Evolutionary conservation across 2,329 filamentous ascomycete species (phyloP), one percentile per base, ranked within the genome.

Genomic region (Trichocomaceae sp.): DNA sequence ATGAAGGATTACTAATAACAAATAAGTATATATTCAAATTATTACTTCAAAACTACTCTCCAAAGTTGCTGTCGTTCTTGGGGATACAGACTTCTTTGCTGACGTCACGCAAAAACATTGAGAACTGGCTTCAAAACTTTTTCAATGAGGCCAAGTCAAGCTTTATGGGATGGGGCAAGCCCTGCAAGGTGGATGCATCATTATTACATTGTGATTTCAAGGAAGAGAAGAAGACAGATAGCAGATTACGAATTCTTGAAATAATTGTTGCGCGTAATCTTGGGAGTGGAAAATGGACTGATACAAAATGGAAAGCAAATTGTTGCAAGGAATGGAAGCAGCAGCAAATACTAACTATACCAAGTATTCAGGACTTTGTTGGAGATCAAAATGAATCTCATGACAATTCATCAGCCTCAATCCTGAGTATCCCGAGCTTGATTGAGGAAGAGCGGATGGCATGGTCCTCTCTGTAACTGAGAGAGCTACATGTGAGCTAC

Each of bases 231-330:
- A 42, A 42, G 39, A 42, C 39, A 42, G 39, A 42, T 15, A 2
- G 39, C 39, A 42, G 39, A 42, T 42, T 42, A 15, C 39, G 39
- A 7, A 10, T 17, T 42, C 39, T 42, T 42, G 44, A 47, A 26
- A 47, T 22, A 47, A 47, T 2, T 22, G 44, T 47, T 13, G 44
- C 26, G 22, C 44, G 44, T 20, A 47, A 26, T 47, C 19, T 26
- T 47, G 22, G 44, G 22, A 47, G 44, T 13, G 44, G 44, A 47
- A 47, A 22, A 47, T 26, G 44, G 44, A 47, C 44, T 47, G 44
- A 26, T 22, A 47, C 44, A 47, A 22, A 26, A 15, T 47, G 44
- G 22, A 26, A 47, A 47, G 44, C 44, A 20, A 26, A 47, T 47
- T 13, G 44, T 47, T 47, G 44, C 44, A 22, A 20, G 44, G 20